These are phyloP conservation scores for Telfairia occidentalis DNA, from an alignment of 331 rosid genomes.

Conservation along the genomic window DNA sequence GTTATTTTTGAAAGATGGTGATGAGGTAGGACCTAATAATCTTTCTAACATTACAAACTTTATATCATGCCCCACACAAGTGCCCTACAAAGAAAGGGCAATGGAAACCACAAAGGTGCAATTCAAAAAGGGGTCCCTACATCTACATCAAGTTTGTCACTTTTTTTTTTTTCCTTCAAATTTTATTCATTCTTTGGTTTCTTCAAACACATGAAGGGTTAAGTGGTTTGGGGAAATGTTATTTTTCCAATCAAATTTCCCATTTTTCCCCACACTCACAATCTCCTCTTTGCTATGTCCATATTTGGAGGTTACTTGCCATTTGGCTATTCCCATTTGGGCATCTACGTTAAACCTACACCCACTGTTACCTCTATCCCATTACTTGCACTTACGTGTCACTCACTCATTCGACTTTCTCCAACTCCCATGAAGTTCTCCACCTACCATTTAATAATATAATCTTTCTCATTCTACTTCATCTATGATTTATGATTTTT, in stretches of 20 bases:
- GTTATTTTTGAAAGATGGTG: too few species aligned
- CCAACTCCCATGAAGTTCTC: background rate
- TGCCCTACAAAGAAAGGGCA: constrained; percentile 1
- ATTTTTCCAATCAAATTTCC: background rate
- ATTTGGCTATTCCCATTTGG: too few species aligned
- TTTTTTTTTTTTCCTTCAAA: background rate
- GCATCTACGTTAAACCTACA: background rate
- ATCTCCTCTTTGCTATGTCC: background rate
- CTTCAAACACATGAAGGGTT: constrained; percentile 6
- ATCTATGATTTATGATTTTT: too few species aligned
- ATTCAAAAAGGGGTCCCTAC: background rate
- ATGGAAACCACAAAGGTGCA: background rate
- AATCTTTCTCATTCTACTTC: too few species aligned
- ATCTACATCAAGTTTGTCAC: background rate
- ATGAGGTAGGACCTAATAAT: background rate
- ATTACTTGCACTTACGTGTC: background rate
- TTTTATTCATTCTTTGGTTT: background rate
- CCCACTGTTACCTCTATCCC: background rate
- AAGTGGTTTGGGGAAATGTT: background rate
- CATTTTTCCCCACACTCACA: background rate
- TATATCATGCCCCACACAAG: background rate
- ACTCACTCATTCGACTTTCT: background rate
- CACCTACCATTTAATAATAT: background rate
- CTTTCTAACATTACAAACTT: background rate
- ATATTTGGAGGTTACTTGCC: background rate